A percentile compares a stretch with the other conserved stretches of the same genome.
phyloP scores from a whole-genome alignment of 1,284 basidiomycete species.

The Sanghuangporus weigelae region DNA sequence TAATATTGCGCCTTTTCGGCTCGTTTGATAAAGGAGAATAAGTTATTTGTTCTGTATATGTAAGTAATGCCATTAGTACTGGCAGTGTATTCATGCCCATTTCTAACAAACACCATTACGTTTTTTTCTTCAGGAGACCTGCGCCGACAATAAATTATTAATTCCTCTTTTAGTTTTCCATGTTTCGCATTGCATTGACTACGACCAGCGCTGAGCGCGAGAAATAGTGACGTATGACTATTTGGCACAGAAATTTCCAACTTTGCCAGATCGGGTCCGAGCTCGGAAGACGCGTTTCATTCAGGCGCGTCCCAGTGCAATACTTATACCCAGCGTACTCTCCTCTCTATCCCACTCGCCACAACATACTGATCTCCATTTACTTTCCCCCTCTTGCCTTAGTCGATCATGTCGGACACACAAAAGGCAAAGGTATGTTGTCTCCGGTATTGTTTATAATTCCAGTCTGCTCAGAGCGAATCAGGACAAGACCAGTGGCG shows the following conservation, averaged over 20 bases:
- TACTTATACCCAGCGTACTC: neutral
- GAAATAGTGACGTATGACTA: neutral
- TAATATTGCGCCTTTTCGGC: no score
- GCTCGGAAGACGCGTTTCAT: neutral
- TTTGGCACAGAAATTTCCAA: neutral
- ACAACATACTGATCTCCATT: neutral
- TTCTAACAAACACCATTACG: neutral
- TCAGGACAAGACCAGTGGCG: constrained; percentile 1
- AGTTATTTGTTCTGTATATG: no score
- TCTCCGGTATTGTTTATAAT: neutral
- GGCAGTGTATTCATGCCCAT: neutral
- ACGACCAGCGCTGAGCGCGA: neutral
- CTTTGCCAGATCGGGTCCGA: neutral
- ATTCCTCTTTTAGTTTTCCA: no score
- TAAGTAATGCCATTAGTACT: neutral
- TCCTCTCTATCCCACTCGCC: neutral
- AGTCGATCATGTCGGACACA: neutral
- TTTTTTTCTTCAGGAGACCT: neutral
- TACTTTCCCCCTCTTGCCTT: neutral
- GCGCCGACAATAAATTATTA: no score
- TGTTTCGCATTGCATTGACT: neutral
- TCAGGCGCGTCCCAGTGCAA: neutral
- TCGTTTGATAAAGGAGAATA: no score
- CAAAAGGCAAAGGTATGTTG: constrained; percentile 1
- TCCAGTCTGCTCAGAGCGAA: neutral